Evolutionary conservation across 1,139 yeast genomes (phyloP).

Genomic region (Meyerozyma sp.): DNA sequence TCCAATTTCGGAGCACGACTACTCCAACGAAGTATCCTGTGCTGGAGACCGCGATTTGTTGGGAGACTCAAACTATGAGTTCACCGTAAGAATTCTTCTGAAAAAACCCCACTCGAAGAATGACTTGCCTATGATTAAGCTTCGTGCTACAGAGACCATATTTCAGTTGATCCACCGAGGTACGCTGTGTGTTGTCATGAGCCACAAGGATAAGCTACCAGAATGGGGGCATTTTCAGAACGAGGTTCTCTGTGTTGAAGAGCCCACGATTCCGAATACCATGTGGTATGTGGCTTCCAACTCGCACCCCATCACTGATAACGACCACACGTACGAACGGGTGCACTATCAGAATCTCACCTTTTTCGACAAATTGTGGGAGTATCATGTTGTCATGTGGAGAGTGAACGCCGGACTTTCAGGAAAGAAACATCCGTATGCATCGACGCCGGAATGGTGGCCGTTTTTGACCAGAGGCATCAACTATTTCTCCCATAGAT

Average conservation of each 20-base stretch:
- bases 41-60: conserved; percentile 45
- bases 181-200: conserved; percentile 53
- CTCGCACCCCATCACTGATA: conserved; percentile 34
- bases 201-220: conserved; percentile 61
- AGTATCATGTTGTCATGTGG: conserved; percentile 33
- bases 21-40: conserved; percentile 68
- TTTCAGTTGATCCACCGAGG: conserved; percentile 60
- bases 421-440: conserved; percentile 19
- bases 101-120: conserved; percentile 22
- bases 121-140: conserved; percentile 32
- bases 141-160: conserved; percentile 49
- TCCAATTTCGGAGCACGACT: conserved; percentile 77
- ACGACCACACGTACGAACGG: conserved; percentile 22
- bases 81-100: conserved; percentile 36
- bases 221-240: conserved; percentile 66
- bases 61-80: conserved; percentile 50
- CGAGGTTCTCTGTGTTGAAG: conserved; percentile 70
- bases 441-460: conserved; percentile 36
- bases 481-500: conserved; percentile 21
- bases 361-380: conserved; percentile 26
- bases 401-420: conserved; percentile 22
- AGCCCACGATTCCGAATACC: conserved; percentile 55
- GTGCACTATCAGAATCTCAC: conserved; percentile 21
- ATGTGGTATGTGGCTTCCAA: conserved; percentile 64
- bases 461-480: conserved; percentile 33